These are phyloP conservation scores for Isabelozyma pseudorhagii DNA, from an alignment of 805 yeast genomes.

Conservation along the genomic window DNA sequence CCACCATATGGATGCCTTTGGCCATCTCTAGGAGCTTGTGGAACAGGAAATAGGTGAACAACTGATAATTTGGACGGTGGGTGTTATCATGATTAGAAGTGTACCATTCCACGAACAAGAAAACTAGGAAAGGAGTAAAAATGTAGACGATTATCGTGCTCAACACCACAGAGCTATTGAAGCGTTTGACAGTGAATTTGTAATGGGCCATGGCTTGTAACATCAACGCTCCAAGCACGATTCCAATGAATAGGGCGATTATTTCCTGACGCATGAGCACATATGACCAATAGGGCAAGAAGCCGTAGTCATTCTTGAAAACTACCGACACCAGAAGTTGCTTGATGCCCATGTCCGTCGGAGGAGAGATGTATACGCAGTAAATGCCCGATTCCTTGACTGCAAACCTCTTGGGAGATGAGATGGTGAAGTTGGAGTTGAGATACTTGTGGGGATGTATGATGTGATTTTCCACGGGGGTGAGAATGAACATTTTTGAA, in stretches of 20 bases:
- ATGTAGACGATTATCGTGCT: neutral
- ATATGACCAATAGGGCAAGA: neutral
- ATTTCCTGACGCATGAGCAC: neutral
- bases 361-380: neutral
- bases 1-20: neutral
- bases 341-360: neutral
- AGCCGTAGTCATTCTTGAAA: neutral
- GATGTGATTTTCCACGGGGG: neutral
- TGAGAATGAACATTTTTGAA: neutral
- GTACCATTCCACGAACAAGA: neutral
- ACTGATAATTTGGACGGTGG: neutral
- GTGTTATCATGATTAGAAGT: neutral
- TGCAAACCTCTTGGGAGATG: neutral
- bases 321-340: neutral
- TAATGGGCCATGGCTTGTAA: neutral
- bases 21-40: neutral
- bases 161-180: neutral
- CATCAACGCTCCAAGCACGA: neutral
- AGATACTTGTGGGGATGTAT: neutral
- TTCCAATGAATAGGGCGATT: neutral
- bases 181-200: neutral
- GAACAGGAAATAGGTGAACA: neutral
- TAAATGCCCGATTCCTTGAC: neutral
- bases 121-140: neutral
- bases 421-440: neutral